Conservation (phyloP, 345 rosid genomes). For the Trapa bicornis region DNA sequence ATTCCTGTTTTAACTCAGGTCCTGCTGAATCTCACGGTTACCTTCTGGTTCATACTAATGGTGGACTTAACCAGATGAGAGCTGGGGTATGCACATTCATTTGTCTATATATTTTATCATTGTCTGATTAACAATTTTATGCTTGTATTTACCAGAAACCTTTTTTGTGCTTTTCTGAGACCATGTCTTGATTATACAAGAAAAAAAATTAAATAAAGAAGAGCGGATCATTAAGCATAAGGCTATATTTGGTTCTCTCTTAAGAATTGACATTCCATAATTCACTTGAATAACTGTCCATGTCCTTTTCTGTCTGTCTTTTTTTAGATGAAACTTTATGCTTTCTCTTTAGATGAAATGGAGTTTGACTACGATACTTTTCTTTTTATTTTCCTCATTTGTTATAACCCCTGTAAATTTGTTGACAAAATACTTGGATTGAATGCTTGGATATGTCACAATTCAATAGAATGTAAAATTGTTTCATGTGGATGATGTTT, state of each 20-base stretch:
- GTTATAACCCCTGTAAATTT: neutral
- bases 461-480: neutral
- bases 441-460: neutral
- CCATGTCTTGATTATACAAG: neutral
- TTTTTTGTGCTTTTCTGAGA: neutral
- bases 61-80: conserved; percentile 97
- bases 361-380: neutral
- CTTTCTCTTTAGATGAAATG: neutral
- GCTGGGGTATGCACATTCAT: conserved; percentile 51
- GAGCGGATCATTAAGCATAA: neutral
- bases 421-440: neutral
- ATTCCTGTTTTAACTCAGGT: conserved; percentile 15
- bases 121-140: neutral
- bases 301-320: neutral
- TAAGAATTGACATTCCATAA: neutral
- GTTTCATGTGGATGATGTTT: neutral
- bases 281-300: neutral
- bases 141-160: too few species aligned
- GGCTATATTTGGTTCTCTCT: neutral
- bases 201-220: neutral
- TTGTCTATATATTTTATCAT: neutral
- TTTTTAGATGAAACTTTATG: neutral
- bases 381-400: neutral
- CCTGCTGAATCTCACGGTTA: conserved; percentile 40
- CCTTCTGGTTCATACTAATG: conserved; percentile 89